These are phyloP conservation scores for Aspergillus texensis DNA, from an alignment of 2,329 filamentous ascomycete species.

Conservation along the genomic window DNA sequence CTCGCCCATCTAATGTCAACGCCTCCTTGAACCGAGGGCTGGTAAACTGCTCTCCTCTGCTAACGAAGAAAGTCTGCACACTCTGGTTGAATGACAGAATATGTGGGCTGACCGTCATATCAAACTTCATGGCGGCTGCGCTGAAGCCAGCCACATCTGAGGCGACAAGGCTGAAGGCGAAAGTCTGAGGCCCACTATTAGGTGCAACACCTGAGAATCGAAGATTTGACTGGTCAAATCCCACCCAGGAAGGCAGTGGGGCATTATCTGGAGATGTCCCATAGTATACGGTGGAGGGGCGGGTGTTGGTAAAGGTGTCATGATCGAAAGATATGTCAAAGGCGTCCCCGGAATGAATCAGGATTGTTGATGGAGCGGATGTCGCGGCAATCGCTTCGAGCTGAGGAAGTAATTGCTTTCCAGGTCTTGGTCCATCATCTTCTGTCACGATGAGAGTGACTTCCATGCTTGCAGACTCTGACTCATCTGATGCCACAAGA, in stretches of 20 bases:
- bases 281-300: conserved; percentile 68
- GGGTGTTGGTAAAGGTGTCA: conserved; percentile 65
- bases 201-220: conserved; percentile 74
- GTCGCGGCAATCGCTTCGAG: conserved; percentile 38
- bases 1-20: conserved; percentile 62
- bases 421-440: conserved; percentile 39
- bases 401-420: conserved; percentile 39
- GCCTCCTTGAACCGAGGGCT: conserved; percentile 56
- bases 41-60: conserved; percentile 53
- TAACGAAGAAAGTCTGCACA: conserved; percentile 60
- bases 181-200: conserved; percentile 69
- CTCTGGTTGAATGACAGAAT: conserved; percentile 66
- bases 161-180: conserved; percentile 72
- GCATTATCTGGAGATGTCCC: conserved; percentile 75
- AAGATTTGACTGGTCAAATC: conserved; percentile 67
- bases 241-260: conserved; percentile 83
- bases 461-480: conserved; percentile 65
- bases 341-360: conserved; percentile 40
- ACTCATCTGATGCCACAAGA: conserved; percentile 69
- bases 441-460: conserved; percentile 71
- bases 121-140: conserved; percentile 66
- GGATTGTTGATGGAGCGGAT: conserved; percentile 42
- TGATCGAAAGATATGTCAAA: conserved; percentile 74
- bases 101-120: conserved; percentile 71
- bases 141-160: conserved; percentile 81